Evolutionary conservation across 768 basidiomycete species (phyloP), one percentile per base, ranked within the genome.

Genomic region (Terana coerulea): DNA sequence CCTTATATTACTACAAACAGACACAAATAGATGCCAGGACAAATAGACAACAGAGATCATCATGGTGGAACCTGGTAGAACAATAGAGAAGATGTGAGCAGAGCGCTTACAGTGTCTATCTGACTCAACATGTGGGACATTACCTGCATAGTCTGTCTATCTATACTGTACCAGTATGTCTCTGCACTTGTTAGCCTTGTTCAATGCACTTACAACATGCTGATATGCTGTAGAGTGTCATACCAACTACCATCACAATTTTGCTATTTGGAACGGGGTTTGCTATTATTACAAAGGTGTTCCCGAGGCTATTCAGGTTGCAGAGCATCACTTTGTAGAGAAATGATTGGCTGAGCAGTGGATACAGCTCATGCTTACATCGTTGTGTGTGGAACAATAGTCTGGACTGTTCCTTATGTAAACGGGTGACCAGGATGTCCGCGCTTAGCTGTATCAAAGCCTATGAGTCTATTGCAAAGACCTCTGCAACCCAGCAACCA

Each of bases 371-470:
- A 34, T n/a, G 3, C 15, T 8, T 47, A 30, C 17, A 51, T 34
- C n/a, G 43, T 47, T 12, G 6, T 22, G n/a, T 29, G 24, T 37
- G 25, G 5, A 8, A 10, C 33, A 26, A 30, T 25, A 22, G 19
- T 47, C n/a, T n/a, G n/a, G 15, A 14, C 22, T 6, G 7, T 47
- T 17, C 7, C 19, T 36, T 21, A 21, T 33, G 7, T 8, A 36
- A 11, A 31, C n/a, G 7, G 15, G 29, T 56, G 12, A 46, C 31
- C 30, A 55, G 57, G 57, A 55, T 54, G 5, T 58, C 57, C 1
- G 53, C 50, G 1, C 41, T 42, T 1, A 50, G 42, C 35, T 45
- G 47, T 28, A 54, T 51, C 7, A 31, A 43, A 8, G 44, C 48
- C 10, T 54, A 58, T 34, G 37, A 55, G n/a, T 15, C 34, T 14